Percentiles rank a stretch among this genome's conserved stretches.
phyloP scores from a whole-genome alignment of 2,329 filamentous ascomycete species.

The Polychaeton citri region DNA sequence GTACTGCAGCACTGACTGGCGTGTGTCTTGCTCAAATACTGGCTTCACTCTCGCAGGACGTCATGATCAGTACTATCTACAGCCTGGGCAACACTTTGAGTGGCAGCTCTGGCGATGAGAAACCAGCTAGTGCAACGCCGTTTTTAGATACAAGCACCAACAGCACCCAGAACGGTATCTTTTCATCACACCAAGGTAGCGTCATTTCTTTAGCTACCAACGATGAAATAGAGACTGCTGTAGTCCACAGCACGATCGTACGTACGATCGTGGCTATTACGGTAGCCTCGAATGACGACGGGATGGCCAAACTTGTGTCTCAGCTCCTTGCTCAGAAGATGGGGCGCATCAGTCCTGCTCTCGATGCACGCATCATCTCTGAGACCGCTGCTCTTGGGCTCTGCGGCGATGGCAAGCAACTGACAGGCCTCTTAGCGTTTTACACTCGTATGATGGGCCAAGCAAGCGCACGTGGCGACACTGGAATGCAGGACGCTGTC shows the following conservation, averaged over 20 bases:
- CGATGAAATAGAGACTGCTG: constrained; percentile 64
- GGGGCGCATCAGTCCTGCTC: constrained; percentile 62
- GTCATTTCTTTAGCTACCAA: constrained; percentile 64
- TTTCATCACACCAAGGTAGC: constrained; percentile 41
- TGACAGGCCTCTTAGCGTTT: constrained; percentile 73
- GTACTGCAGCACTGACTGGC: constrained; percentile 65
- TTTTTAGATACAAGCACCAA: constrained; percentile 26
- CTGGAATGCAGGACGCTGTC: constrained; percentile 56
- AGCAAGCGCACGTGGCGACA: constrained; percentile 56
- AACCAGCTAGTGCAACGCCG: constrained; percentile 33
- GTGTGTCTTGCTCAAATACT: constrained; percentile 71
- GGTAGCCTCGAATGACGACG: constrained; percentile 65
- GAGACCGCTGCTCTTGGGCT: constrained; percentile 69
- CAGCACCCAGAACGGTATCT: constrained; percentile 9
- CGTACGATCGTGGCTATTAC: constrained; percentile 89
- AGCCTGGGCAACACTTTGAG: constrained; percentile 92
- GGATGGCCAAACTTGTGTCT: constrained; percentile 84
- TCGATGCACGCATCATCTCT: constrained; percentile 75
- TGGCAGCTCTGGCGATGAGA: constrained; percentile 45
- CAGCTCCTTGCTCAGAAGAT: constrained; percentile 97
- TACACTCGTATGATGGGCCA: constrained; percentile 64
- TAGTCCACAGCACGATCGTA: constrained; percentile 79
- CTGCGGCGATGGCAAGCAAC: constrained; percentile 65
- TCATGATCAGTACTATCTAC: constrained; percentile 88
- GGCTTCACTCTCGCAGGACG: constrained; percentile 74